Conservation (phyloP, 2,329 filamentous ascomycete species). For the Dendrostoma leiphaemia region DNA sequence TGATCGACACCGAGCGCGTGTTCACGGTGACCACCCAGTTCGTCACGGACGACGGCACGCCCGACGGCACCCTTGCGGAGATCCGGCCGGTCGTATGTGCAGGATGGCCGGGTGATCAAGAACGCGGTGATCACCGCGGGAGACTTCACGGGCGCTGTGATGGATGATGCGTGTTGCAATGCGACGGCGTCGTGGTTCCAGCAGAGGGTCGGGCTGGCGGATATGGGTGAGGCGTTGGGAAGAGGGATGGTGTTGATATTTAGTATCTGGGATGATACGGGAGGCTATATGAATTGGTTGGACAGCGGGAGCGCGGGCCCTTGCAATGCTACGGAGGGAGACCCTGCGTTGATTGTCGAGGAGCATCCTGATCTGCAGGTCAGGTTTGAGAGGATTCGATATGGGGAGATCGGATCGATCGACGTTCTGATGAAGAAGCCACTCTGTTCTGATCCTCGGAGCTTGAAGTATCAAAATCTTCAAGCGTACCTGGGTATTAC, state of each 20-base stretch:
- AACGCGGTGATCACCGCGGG: slow-evolving; percentile 32
- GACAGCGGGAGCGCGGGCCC: slow-evolving; percentile 50
- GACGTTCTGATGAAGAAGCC: slow-evolving; percentile 38
- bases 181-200: slow-evolving; percentile 25
- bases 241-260: slow-evolving; percentile 54
- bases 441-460: too few species aligned
- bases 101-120: slow-evolving; percentile 42
- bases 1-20: slow-evolving; percentile 35
- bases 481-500: too few species aligned
- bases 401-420: slow-evolving; percentile 54
- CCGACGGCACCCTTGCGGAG: slow-evolving; percentile 37
- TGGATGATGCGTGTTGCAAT: slow-evolving; percentile 27
- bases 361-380: slow-evolving; percentile 47
- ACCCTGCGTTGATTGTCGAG: slow-evolving; percentile 44
- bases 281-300: slow-evolving; percentile 56
- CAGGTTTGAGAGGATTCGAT: slow-evolving; percentile 54
- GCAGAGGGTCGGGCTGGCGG: slow-evolving; percentile 36
- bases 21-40: slow-evolving; percentile 52
- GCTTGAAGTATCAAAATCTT: too few species aligned
- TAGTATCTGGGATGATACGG: slow-evolving; percentile 54
- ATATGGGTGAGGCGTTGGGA: slow-evolving; percentile 41
- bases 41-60: slow-evolving; percentile 29
- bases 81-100: slow-evolving; percentile 50
- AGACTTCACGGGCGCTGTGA: slow-evolving; percentile 25
- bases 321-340: slow-evolving; percentile 52